Conservation (phyloP, 2,329 filamentous ascomycete species). For the Talaromyces amestolkiae region DNA sequence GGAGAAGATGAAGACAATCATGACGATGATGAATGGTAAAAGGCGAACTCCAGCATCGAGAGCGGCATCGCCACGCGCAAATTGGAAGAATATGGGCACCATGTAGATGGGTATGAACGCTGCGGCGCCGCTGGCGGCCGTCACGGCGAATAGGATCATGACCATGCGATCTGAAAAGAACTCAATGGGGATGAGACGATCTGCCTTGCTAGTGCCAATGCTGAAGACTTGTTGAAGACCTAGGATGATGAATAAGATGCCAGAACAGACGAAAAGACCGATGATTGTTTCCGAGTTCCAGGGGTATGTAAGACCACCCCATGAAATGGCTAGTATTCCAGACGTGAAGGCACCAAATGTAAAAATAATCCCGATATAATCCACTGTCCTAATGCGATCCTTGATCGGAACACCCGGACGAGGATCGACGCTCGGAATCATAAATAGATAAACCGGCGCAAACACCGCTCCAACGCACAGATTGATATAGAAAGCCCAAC, state of each 20-base stretch:
- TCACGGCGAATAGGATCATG: slow-evolving; percentile 40
- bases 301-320: slow-evolving; percentile 49
- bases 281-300: slow-evolving; percentile 50
- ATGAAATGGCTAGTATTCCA: slow-evolving; percentile 49
- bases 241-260: slow-evolving; percentile 46
- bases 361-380: slow-evolving; percentile 47
- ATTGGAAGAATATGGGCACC: slow-evolving; percentile 55
- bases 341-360: slow-evolving; percentile 39
- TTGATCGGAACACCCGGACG: slow-evolving; percentile 16
- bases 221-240: slow-evolving; percentile 43
- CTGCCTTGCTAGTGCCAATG: slow-evolving; percentile 44
- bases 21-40: slow-evolving; percentile 27
- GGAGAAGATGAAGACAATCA: slow-evolving; percentile 23
- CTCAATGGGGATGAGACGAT: slow-evolving; percentile 51
- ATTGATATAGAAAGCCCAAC: slow-evolving; percentile 37
- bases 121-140: slow-evolving; percentile 31
- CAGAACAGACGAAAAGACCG: slow-evolving; percentile 48
- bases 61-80: slow-evolving; percentile 43
- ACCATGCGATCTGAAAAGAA: slow-evolving; percentile 42
- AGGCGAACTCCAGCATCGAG: slow-evolving; percentile 31
- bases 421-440: slow-evolving; percentile 17
- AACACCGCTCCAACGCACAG: background rate
- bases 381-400: slow-evolving; percentile 26
- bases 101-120: slow-evolving; percentile 45
- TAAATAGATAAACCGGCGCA: slow-evolving; percentile 2